Evolutionary conservation across 768 basidiomycete genomes (phyloP).

Genomic region (Mycena polygramma): DNA sequence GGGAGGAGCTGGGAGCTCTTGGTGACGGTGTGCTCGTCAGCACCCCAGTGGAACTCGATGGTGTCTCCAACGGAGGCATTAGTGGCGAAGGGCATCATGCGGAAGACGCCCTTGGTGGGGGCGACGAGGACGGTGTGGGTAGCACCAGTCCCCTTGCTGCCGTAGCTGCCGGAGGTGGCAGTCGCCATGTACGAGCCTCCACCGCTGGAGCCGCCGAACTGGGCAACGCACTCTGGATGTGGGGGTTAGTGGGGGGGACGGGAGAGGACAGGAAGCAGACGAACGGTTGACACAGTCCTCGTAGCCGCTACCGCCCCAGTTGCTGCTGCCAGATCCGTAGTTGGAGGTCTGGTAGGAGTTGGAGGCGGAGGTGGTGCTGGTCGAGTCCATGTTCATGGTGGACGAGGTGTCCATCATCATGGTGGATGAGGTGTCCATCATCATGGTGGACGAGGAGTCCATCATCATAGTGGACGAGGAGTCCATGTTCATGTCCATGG

Average conservation of each 20-base stretch:
- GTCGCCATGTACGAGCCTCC: constrained; percentile 51
- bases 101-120: constrained; percentile 80
- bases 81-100: constrained; percentile 80
- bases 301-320: constrained; percentile 71
- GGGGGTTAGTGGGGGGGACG: neutral
- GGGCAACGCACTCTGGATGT: constrained; percentile 71
- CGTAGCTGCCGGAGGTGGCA: constrained; percentile 46
- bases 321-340: constrained; percentile 74
- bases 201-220: constrained; percentile 57
- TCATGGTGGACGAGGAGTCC: constrained; percentile 49
- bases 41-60: constrained; percentile 82
- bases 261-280: neutral
- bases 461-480: neutral
- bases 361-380: constrained; percentile 40
- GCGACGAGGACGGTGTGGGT: constrained; percentile 86
- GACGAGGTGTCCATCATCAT: neutral
- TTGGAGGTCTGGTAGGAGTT: constrained; percentile 56
- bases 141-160: constrained; percentile 61
- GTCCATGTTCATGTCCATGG: neutral
- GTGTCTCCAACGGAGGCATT: constrained; percentile 86
- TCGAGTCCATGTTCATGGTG: constrained; percentile 12
- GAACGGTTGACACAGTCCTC: constrained; percentile 78
- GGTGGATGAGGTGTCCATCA: neutral
- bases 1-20: constrained; percentile 75
- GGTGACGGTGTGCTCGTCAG: constrained; percentile 87